Evolutionary conservation across 2,329 filamentous ascomycete genomes (phyloP).

Genomic region (Beauveria pseudobassiana): DNA sequence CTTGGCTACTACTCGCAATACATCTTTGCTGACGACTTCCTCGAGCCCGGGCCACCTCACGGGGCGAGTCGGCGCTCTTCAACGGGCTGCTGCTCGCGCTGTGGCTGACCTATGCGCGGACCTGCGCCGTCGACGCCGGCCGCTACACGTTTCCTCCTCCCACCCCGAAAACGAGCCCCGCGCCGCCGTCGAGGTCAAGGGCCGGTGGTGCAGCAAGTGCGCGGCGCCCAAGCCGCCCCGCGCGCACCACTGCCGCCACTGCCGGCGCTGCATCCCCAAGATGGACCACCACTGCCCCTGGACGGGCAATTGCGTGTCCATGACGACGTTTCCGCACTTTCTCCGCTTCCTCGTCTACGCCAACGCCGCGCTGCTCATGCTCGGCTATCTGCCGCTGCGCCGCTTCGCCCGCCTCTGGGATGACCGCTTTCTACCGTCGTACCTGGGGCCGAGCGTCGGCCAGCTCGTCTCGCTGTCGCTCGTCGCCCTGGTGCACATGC

Average conservation of each 20-base stretch:
- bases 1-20: conserved; percentile 66
- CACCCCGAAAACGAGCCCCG: conserved; percentile 14
- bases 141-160: conserved; percentile 35
- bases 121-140: conserved; percentile 52
- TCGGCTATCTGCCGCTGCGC: conserved; percentile 53
- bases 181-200: conserved; percentile 26
- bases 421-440: conserved; percentile 60
- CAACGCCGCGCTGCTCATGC: conserved; percentile 54
- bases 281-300: conserved; percentile 88
- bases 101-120: conserved; percentile 61
- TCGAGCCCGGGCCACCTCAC: conserved; percentile 51
- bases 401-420: conserved; percentile 56
- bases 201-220: conserved; percentile 70
- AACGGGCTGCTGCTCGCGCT: conserved; percentile 58
- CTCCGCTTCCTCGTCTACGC: conserved; percentile 68
- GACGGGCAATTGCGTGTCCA: conserved; percentile 76
- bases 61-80: conserved; percentile 51
- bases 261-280: conserved; percentile 65
- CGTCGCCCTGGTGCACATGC: conserved; percentile 48
- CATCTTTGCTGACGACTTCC: conserved; percentile 53
- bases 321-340: conserved; percentile 77
- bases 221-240: conserved; percentile 65
- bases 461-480: conserved; percentile 56
- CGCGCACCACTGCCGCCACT: conserved; percentile 75
- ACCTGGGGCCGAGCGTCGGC: conserved; percentile 59